Evolutionary conservation across 1,284 basidiomycete genomes (phyloP), one percentile per base, ranked within the genome.

Genomic region (Bondarzewia mesenterica): DNA sequence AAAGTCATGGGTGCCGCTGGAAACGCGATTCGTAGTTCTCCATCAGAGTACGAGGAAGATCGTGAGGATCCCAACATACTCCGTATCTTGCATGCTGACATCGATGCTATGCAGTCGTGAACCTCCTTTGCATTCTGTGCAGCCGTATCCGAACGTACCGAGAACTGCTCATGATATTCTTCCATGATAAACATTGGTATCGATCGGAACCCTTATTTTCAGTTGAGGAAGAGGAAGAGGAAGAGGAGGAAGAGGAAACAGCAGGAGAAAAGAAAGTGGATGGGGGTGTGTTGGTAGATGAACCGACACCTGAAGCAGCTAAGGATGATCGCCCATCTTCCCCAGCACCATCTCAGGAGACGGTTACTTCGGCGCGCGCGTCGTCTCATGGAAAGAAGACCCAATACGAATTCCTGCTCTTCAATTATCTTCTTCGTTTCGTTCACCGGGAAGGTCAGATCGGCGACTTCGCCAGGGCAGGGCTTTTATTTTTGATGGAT

Each of bases 391-490:
- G 66, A 20, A 81, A 78, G 58, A 89, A 89, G 61, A 70, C 84
- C n/a, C 89, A 93, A 68, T 94, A 94, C 59, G 93, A 96, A 61
- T 96, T 95, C 60, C 77, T 95, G 8, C 73, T 96, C 10, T 97
- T 98, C 74, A 92, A 94, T 56, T 96, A 96, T 61, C 82, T 99
- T 29, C 80, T 98, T 16, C 90, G 93, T 3, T 98, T 94, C 60
- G 88, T 93, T 18, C 95, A 98, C 62, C 81, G 93, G 46, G 94
- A 98, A 68, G 93, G 93, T 23, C 80, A 87, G 26, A 93, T 92
- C 23, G 95, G 95, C 14, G 93, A 97, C 62, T 90, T 92, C 60
- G 93, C 95, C 3, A 81, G 95, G 8, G 91, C 91, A 3, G 95
- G 94, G 7, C 68, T 98, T 27, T 70, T 95, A 14, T 93, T 95